phyloP scores from a whole-genome alignment of 352 stramenopile species.

The Pythium rhizo-oryzae region DNA sequence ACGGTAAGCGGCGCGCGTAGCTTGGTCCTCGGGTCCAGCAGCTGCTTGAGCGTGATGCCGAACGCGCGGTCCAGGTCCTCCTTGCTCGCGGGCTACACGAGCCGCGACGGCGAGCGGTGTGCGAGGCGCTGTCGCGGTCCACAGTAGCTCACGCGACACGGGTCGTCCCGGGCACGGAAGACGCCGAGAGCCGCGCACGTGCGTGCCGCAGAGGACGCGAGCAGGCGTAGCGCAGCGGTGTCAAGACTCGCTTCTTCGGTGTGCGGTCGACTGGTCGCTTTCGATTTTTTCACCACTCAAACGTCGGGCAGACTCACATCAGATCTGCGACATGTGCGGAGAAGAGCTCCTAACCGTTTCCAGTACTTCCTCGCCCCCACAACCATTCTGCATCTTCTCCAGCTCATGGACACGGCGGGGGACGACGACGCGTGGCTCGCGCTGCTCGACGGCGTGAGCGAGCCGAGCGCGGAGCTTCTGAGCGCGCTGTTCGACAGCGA shows the following conservation, averaged over 20 bases:
- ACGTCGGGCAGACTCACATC: constrained; percentile 1
- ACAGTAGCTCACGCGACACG: neutral
- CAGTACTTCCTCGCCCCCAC: no score
- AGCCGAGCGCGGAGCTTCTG: neutral
- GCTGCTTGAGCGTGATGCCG: constrained; percentile 65
- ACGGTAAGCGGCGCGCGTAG: constrained; percentile 51
- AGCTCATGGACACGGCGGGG: no score
- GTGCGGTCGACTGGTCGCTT: neutral
- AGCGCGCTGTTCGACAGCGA: neutral
- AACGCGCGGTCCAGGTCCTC: constrained; percentile 68
- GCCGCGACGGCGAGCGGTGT: constrained; percentile 17
- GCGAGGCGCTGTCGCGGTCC: constrained; percentile 19
- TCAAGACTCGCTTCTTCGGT: neutral
- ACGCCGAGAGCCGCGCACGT: neutral
- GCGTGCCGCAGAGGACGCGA: neutral
- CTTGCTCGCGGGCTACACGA: constrained; percentile 68
- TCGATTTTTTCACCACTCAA: neutral
- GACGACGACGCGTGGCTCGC: constrained; percentile 2
- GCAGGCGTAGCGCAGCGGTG: constrained; percentile 5
- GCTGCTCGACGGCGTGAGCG: neutral
- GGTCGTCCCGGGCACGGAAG: neutral
- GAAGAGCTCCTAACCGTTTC: neutral
- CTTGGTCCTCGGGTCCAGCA: constrained; percentile 63
- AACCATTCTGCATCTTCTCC: no score
- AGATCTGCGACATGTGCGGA: constrained; percentile 14